Evolutionary conservation across 2,329 filamentous ascomycete genomes (phyloP).

Genomic region (Dactylellina sp.): DNA sequence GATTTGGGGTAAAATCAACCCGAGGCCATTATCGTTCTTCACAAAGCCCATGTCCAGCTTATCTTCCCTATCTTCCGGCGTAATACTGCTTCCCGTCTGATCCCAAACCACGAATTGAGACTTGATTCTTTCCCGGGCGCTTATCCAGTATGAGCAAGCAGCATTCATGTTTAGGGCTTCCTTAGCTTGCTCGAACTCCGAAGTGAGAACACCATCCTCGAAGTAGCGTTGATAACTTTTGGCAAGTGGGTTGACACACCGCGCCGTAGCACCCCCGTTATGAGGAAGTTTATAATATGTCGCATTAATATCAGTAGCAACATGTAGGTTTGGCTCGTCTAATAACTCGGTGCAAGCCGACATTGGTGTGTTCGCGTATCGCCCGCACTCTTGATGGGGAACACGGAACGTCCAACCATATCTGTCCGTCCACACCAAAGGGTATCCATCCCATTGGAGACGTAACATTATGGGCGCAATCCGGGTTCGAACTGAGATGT

Average conservation of each 20-base stretch:
- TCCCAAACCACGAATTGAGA: constrained; percentile 96
- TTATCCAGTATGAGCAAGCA: constrained; percentile 99
- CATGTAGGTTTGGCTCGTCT: constrained; percentile 72
- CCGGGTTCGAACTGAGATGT: constrained; percentile 84
- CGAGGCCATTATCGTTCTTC: constrained; percentile 65
- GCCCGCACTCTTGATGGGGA: constrained; percentile 70
- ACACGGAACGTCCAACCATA: constrained; percentile 94
- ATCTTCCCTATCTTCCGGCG: constrained; percentile 65
- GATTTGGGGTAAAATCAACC: constrained; percentile 92
- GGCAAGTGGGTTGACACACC: constrained; percentile 87
- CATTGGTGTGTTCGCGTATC: constrained; percentile 79
- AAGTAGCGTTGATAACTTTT: constrained; percentile 93
- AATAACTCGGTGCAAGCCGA: constrained; percentile 79
- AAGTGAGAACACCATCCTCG: constrained; percentile 86
- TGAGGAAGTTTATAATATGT: constrained; percentile 94
- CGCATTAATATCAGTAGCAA: constrained; percentile 75
- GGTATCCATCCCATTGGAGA: constrained; percentile 88
- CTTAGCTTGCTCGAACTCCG: constrained; percentile 89
- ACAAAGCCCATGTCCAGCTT: constrained; percentile 56
- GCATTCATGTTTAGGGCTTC: constrained; percentile 98
- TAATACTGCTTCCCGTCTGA: not conserved
- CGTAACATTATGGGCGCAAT: constrained; percentile 86
- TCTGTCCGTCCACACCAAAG: constrained; percentile 90
- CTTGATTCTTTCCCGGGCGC: constrained; percentile 89
- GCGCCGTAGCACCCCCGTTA: constrained; percentile 87